Evolutionary conservation across 2,329 filamentous ascomycete genomes (phyloP), one percentile per base, ranked within the genome.

Genomic region (Zymoseptoria tritici): DNA sequence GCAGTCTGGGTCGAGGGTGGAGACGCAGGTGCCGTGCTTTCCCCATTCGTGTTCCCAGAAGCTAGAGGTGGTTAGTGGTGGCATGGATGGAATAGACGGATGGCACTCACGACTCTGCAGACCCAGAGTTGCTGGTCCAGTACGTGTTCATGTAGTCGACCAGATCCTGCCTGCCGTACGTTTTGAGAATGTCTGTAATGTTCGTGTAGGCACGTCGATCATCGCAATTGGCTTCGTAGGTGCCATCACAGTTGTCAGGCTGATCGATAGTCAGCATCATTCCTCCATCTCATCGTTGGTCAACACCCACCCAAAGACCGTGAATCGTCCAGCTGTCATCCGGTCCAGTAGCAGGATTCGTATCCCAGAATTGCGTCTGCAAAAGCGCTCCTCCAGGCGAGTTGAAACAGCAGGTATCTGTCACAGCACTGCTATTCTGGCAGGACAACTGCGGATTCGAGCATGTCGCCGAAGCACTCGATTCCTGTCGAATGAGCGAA

Each of bases 281-380:
- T 24, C 9, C 21, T 49, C 49, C 16, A n/a, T 22, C 16, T 21
- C 11, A 50, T 49, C 4, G 26, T 13, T 20, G 31, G 7, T 22
- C 8, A n/a, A 22, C 26, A 53, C 60, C 26, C 57, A 66, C 62
- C 62, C 66, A 68, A 8, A 91, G 78, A 1, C 87, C 87, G 69
- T 91, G 88, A 49, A 90, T 81, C 1, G 87, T 90, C 88, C 88
- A 92, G 5, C 83, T 85, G 69, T 90, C 82, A 55, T 74, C 74
- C 2, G 88, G 87, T 0, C 89, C 87, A 3, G 84, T 81, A 1
- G 80, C 76, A 1, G 87, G 87, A 60, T 81, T 71, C 0, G 84
- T 82, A 69, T 91, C 88, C 88, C 88, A 91, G 75, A 91, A 91
- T 67, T 91, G 88, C 2, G 89, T 91, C 72, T 85, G 83, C 4